These are phyloP conservation scores for Pleodorina starrii DNA, from an alignment of 139 green algal species.

Conservation along the genomic window DNA sequence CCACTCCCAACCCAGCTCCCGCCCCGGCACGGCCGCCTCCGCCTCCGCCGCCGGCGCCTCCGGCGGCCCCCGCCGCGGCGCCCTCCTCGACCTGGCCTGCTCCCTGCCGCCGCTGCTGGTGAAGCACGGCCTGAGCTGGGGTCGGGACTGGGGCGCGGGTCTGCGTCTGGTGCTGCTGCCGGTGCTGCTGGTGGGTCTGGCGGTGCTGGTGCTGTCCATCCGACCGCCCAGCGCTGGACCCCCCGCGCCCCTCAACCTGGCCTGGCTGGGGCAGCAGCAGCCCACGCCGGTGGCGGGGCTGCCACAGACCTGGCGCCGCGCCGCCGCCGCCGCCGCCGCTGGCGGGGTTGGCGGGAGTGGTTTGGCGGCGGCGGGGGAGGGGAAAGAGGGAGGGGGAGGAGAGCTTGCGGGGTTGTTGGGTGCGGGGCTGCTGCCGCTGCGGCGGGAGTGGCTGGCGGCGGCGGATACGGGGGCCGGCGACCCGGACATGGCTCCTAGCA, in stretches of 20 bases:
- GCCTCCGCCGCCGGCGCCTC: no score
- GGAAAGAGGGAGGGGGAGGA: not conserved
- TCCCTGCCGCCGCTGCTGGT: not conserved
- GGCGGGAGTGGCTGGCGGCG: not conserved
- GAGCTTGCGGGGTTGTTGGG: not conserved
- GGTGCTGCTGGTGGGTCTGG: constrained; percentile 13
- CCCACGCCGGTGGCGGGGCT: not conserved
- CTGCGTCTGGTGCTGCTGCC: constrained; percentile 34
- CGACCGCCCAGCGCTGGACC: not conserved
- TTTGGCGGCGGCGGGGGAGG: not conserved
- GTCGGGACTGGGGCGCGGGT: not conserved
- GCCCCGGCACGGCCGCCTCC: no score
- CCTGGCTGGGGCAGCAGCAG: not conserved
- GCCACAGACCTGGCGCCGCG: not conserved
- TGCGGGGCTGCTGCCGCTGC: constrained; percentile 5
- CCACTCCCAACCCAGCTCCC: no score
- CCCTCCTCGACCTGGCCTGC: not conserved
- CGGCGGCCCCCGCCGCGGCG: not conserved
- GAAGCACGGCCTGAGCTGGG: constrained; percentile 8
- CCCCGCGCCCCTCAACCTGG: constrained; percentile 12
- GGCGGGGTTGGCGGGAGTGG: not conserved
- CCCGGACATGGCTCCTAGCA: not conserved
- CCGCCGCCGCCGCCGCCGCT: not conserved
- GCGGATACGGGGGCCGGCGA: not conserved
- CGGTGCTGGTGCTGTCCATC: not conserved